Base-by-base conservation (phyloP, 495 filamentous ascomycete species). In the Friedmanniomyces simplex region DNA sequence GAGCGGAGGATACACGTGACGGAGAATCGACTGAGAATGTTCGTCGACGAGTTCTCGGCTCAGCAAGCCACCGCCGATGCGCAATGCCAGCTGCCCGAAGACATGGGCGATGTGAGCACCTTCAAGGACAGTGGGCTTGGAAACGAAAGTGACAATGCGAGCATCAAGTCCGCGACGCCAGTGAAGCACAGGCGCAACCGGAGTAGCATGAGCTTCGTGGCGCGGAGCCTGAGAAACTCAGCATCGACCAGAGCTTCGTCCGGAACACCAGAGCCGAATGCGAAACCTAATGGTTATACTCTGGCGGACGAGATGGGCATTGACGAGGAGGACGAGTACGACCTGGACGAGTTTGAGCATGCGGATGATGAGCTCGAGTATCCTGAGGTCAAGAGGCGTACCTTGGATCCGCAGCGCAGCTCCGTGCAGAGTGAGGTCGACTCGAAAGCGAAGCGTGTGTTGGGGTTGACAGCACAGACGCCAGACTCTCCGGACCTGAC, bases 221-320 rank as follows among this genome's bases (percentile, higher is more conserved):
- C 32, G 26, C 79, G 86, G 45, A 89, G 83, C 68, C 85, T 85
- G 61, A 71, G 74, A 32, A 54, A 73, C 25, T 63, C 61, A 12
- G 50, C 42, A 4, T 52, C 56, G 22, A 32, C 51, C 0, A 26
- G 56, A 36, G 34, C 43, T n/a, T 47, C 51, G 13, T 16, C 47
- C 16, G 56, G 48, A 6, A 56, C 57, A 18, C 61, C 70, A 8
- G 80, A 82, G 54, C 76, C 75, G 8, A 73, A 78, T 58, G 79
- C 73, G 11, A 85, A 84, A 65, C 63, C 73, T 20, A 82, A 82
- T 51, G 86, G 86, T 10, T 63, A 89, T 37, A 93, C 84, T 62
- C 72, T 98, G 41, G 93, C 93, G 10, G 88, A 96, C 62, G 93
- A 98, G 75, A 76, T 98, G 57, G 82, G 84, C 51, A 84, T 94